Conservation (phyloP, 176 grass and related monocot species). For the Melocanna baccifera region DNA sequence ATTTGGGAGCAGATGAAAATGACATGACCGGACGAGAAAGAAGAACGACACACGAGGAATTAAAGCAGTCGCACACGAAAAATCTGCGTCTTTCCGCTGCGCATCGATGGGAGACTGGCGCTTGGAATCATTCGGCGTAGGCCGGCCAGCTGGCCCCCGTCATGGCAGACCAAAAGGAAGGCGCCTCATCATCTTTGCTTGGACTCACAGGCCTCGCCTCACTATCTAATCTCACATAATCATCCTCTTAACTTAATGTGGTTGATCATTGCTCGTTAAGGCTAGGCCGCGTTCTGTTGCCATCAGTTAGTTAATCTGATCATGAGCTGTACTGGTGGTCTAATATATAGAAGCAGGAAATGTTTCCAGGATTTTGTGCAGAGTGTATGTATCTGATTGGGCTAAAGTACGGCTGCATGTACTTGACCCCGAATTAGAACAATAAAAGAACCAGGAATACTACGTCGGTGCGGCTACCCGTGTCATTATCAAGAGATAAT, state of each 20-base stretch:
- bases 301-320: background rate
- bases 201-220: background rate
- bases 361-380: background rate
- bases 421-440: background rate
- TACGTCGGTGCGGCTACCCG: no score
- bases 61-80: background rate
- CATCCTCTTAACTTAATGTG: background rate
- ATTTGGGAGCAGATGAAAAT: background rate
- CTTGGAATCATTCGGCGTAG: background rate
- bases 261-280: background rate
- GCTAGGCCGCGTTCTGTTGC: background rate
- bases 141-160: background rate
- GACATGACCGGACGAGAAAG: background rate
- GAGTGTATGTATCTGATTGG: background rate
- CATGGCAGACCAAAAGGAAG: constrained; percentile 13
- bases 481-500: no score
- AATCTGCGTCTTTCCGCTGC: constrained; percentile 1
- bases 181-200: constrained; percentile 23
- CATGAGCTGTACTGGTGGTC: background rate
- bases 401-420: background rate
- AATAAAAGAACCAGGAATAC: no score
- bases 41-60: background rate
- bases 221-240: background rate
- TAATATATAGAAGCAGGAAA: no score
- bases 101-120: background rate